Conservation (phyloP, 2,329 filamentous ascomycete species). For the Trichoderma breve region DNA sequence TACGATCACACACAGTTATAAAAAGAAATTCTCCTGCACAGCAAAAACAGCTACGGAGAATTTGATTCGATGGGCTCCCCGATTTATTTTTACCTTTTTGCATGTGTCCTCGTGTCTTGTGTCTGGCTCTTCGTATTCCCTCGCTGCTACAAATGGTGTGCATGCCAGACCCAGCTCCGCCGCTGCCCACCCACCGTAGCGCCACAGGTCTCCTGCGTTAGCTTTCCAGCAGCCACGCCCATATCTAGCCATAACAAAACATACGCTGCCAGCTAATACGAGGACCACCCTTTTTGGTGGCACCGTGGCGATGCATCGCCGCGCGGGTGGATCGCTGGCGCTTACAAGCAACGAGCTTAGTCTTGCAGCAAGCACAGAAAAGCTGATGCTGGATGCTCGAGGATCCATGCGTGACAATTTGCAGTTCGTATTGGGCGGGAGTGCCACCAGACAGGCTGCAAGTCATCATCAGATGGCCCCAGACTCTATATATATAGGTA, state of each 20-base stretch:
- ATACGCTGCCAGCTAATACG: background rate
- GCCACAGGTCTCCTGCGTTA: background rate
- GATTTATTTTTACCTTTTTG: conserved; percentile 9
- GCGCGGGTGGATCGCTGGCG: background rate
- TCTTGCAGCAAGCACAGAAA: background rate
- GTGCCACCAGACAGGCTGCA: background rate
- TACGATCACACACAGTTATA: background rate
- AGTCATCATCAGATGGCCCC: background rate
- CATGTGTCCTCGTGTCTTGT: conserved; percentile 16
- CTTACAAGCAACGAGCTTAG: background rate
- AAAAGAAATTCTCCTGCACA: background rate
- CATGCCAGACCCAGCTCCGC: background rate
- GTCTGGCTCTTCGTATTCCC: conserved; percentile 2
- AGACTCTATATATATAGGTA: background rate
- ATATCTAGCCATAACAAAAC: background rate
- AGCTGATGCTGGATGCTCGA: background rate
- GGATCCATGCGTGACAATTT: background rate
- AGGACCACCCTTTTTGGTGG: background rate
- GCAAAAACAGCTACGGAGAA: background rate
- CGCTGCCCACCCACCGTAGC: background rate
- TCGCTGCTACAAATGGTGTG: background rate
- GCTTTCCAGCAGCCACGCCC: fast-evolving
- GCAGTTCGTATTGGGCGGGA: background rate
- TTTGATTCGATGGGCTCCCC: background rate
- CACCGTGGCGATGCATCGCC: conserved; percentile 4